Conservation (phyloP, 1,139 yeast species). For the Yamadazyma epiphylla region DNA sequence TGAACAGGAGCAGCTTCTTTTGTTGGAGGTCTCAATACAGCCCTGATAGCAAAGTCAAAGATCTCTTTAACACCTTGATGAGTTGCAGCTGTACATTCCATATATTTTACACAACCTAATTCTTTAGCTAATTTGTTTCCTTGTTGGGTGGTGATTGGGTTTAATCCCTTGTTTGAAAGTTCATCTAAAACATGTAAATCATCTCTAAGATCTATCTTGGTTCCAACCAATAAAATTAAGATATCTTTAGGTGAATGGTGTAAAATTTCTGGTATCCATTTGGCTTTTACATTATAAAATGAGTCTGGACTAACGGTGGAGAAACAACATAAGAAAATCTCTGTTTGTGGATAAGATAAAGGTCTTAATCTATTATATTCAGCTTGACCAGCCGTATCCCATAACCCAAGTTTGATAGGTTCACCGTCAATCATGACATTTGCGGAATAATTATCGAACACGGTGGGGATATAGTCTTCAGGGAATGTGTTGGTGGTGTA, state of each 20-base stretch:
- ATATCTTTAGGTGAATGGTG: constrained; percentile 81
- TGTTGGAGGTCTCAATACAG: constrained; percentile 59
- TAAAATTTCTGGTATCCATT: constrained; percentile 85
- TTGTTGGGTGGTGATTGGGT: constrained; percentile 61
- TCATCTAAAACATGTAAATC: constrained; percentile 75
- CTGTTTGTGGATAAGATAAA: constrained; percentile 88
- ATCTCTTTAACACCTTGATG: constrained; percentile 82
- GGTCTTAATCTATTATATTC: constrained; percentile 92
- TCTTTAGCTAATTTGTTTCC: constrained; percentile 69
- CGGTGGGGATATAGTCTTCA: constrained; percentile 92
- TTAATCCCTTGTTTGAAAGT: constrained; percentile 56
- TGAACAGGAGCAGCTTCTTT: constrained; percentile 7
- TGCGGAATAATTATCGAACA: constrained; percentile 86
- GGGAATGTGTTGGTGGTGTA: constrained; percentile 95
- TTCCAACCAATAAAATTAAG: constrained; percentile 77
- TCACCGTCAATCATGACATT: constrained; percentile 81
- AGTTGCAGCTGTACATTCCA: constrained; percentile 93
- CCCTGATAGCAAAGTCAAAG: constrained; percentile 75
- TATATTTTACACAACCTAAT: constrained; percentile 67
- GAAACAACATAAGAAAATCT: constrained; percentile 82
- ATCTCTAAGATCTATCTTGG: constrained; percentile 81
- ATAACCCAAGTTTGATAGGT: constrained; percentile 76
- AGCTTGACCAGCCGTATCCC: constrained; percentile 99
- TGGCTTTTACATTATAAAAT: constrained; percentile 67
- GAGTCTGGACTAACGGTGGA: constrained; percentile 81